phyloP scores from a whole-genome alignment of 495 filamentous ascomycete genomes.

The Amphirosellinia nigrospora region DNA sequence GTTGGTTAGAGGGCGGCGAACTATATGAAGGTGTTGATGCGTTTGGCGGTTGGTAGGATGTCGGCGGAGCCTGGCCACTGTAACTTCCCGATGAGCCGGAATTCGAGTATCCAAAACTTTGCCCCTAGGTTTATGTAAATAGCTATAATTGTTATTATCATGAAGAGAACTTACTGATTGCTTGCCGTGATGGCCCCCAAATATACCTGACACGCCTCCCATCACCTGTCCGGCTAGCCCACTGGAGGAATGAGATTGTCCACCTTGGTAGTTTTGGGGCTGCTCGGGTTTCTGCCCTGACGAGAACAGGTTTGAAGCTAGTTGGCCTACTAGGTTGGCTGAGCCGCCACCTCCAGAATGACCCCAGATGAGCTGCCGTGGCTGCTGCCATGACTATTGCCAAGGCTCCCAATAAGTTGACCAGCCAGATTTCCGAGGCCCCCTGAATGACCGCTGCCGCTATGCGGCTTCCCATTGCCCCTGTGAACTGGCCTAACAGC shows the following conservation, averaged over 20 bases:
- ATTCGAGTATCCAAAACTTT: slow-evolving; percentile 62
- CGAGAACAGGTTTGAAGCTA: slow-evolving; percentile 54
- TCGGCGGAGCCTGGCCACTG: slow-evolving; percentile 55
- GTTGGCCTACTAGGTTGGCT: slow-evolving; percentile 52
- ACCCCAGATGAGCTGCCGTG: slow-evolving; percentile 39
- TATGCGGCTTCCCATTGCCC: slow-evolving; percentile 38
- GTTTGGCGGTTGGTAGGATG: slow-evolving; percentile 51
- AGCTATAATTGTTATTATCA: not conserved
- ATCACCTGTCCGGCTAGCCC: slow-evolving; percentile 51
- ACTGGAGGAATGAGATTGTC: slow-evolving; percentile 38
- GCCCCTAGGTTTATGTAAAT: slow-evolving; percentile 34
- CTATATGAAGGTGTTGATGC: slow-evolving; percentile 38
- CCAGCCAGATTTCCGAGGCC: slow-evolving; percentile 46
- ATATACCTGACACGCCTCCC: slow-evolving; percentile 51
- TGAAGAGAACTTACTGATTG: slow-evolving; percentile 34
- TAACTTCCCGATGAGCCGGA: slow-evolving; percentile 50
- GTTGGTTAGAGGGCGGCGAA: slow-evolving; percentile 37
- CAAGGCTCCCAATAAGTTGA: slow-evolving; percentile 43
- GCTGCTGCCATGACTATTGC: slow-evolving; percentile 36
- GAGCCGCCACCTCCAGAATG: slow-evolving; percentile 44
- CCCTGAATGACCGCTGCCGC: slow-evolving; percentile 37
- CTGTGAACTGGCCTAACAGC: slow-evolving; percentile 38
- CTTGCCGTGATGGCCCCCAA: slow-evolving; percentile 48
- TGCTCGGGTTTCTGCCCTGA: slow-evolving; percentile 46
- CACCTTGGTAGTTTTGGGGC: slow-evolving; percentile 45